Base-by-base conservation (phyloP, 768 basidiomycete species). In the Lentinula guzmanii region DNA sequence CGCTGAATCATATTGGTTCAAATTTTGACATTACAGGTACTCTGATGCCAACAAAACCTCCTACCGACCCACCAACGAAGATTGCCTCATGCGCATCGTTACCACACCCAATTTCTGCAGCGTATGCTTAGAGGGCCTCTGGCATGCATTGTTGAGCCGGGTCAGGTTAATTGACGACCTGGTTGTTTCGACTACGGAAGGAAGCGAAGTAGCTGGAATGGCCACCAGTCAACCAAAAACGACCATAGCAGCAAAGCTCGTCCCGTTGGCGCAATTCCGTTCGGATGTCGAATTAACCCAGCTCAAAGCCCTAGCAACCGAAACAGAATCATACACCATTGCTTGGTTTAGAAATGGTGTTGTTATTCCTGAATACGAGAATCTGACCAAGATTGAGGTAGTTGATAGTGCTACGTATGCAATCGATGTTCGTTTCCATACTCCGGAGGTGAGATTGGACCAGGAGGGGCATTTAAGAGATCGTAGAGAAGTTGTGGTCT, bases 1-100 rank as follows among this genome's bases (percentile, higher is more conserved):
- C 57, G 15, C 51, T 60, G 52, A 48, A 34, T n/a, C 28, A 16
- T 41, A 16, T 39, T 33, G 5, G 7, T 13, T 50, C 21, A 16
- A 10, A 5, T 10, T 15, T 41, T 42, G n/a, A 52, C 33, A 24
- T 28, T 5, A 18, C 63, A 90, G 89, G 18, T 91, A 80, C 68
- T 88, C 86, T 0, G 77, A 85, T 37, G 70, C 75, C 42, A 90
- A 91, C 66, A 70, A 71, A 56, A 91, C 87, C 0, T 80, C 82
- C 3, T 92, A 88, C 71, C 82, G 91, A n/a, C 91, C 91, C 3
- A 92, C 90, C 2, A 90, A 91, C 64, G 86, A 90, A 62, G 87
- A 86, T 70, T 92, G 91, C 69, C 82, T 92, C 52, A 92, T 93
- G 91, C 88, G 91, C 45, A 74, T 75, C 58, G 86, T 90, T 45